These are phyloP conservation scores for Aspergillus sp. DNA, from an alignment of 2,329 filamentous ascomycete species.

Conservation along the genomic window DNA sequence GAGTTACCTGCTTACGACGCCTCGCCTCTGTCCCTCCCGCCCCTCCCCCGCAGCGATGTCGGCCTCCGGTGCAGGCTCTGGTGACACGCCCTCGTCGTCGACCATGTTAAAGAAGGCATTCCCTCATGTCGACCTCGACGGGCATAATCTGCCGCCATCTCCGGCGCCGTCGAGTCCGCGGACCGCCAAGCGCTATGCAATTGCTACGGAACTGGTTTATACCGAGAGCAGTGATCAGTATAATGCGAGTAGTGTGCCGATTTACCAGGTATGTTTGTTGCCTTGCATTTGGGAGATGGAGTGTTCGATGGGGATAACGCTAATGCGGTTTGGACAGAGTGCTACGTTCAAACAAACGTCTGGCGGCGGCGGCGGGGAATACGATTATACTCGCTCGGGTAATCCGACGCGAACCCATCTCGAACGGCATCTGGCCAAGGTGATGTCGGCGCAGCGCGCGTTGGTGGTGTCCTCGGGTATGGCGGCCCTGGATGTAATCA, in stretches of 20 bases:
- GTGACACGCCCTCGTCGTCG: conserved; percentile 9
- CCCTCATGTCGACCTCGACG: conserved; percentile 65
- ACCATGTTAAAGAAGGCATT: conserved; percentile 43
- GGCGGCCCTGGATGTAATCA: conserved; percentile 95
- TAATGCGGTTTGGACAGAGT: conserved; percentile 43
- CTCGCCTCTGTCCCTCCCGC: conserved; percentile 17
- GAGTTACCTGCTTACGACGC: no score
- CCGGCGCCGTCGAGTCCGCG: conserved; percentile 86
- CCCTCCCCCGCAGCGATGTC: conserved; percentile 32
- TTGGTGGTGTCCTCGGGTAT: conserved; percentile 94
- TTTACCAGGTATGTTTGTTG: conserved; percentile 61
- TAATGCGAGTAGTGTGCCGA: conserved; percentile 89
- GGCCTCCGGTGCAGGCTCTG: conserved; percentile 23
- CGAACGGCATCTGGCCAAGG: conserved; percentile 94
- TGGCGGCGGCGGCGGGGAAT: conserved; percentile 72
- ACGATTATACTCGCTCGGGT: conserved; percentile 96
- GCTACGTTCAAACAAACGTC: conserved; percentile 95
- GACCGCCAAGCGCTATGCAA: conserved; percentile 77
- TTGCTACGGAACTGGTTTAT: conserved; percentile 93
- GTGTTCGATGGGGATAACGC: neutral
- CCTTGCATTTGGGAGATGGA: neutral
- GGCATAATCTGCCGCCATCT: conserved; percentile 79
- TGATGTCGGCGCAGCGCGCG: conserved; percentile 89
- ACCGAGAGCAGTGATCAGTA: conserved; percentile 96
- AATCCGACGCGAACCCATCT: conserved; percentile 95